A percentile compares a stretch with the other conserved stretches of the same genome.
Conservation (phyloP, 805 yeast genomes). For the Nakazawaea anatomiae region DNA sequence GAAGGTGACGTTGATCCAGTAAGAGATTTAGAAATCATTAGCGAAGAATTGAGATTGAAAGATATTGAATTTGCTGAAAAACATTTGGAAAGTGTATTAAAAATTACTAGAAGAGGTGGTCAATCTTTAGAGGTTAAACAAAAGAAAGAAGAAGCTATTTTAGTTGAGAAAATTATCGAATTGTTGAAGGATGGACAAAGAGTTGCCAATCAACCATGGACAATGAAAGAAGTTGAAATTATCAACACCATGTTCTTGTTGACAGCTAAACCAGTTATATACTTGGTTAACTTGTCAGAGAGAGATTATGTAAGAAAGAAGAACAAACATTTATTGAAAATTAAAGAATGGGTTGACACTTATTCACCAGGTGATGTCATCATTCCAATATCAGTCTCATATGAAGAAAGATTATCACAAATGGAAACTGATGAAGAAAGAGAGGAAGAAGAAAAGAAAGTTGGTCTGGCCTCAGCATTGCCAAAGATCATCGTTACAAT, state of each 20-base stretch:
- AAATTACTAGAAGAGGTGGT: constrained; percentile 58
- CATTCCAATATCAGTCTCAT: constrained; percentile 87
- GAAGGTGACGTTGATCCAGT: constrained; percentile 61
- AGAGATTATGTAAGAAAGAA: constrained; percentile 53
- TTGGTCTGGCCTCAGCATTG: constrained; percentile 42
- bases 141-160: constrained; percentile 53
- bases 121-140: constrained; percentile 60
- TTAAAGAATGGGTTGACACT: constrained; percentile 59
- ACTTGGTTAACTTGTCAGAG: constrained; percentile 66
- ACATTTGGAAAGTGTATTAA: constrained; percentile 50
- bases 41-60: constrained; percentile 58
- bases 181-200: constrained; percentile 61
- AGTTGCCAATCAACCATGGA: constrained; percentile 57
- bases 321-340: constrained; percentile 45
- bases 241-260: constrained; percentile 68
- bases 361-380: constrained; percentile 74
- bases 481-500: constrained; percentile 60
- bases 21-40: constrained; percentile 57
- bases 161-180: constrained; percentile 54
- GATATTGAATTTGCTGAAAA: constrained; percentile 74
- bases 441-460: constrained; percentile 27
- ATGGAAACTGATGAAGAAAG: constrained; percentile 63
- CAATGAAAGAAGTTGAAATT: constrained; percentile 55
- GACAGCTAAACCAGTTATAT: constrained; percentile 86
- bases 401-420: constrained; percentile 87